Base-by-base conservation (phyloP, 2,329 filamentous ascomycete species). In the Botrytis paeoniae region DNA sequence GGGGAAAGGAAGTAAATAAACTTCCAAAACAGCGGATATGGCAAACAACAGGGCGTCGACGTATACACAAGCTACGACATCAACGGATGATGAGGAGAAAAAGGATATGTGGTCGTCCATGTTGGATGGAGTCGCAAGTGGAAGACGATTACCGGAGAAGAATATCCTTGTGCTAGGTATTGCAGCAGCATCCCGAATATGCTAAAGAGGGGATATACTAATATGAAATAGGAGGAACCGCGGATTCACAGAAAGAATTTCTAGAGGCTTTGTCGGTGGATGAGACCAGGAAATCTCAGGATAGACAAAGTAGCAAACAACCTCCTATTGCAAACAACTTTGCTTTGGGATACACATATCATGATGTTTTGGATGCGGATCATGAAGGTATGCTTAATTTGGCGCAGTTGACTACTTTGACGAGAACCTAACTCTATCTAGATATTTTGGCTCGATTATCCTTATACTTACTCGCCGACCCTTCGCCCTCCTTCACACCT, bases 31-130 rank as follows among this genome's bases (percentile, higher is more conserved):
- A 59, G 70, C 70, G 54, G 60, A 45, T 54, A 80, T 80, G 79
- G 76, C 78, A 37, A 78, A 77, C 70, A 79, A 80, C 65, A 80
- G 79, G 76, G 75, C 77, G 45, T 80, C 80, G 16, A 80, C 78
- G 65, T 80, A 89, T 85, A 79, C 89, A 87, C 83, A 90, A 87
- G 75, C 84, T 83, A 78, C 87, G 83, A 76, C 89, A 85, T 76
- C 82, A 78, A 83, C 81, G 74, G 86, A 86, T 74, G 85, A 85
- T 73, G 88, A 89, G 66, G 83, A 85, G 76, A 95, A 93, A 84
- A 93, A 93, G 83, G 93, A 97, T 81, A 91, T 98, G 83, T 98
- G 95, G 95, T 95, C 92, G 75, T 94, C 93, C 62, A 93, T 98
- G 92, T 87, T 98, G 77, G 93, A 97, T 82, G 91, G 89, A 70